Base-by-base conservation (phyloP, 495 filamentous ascomycete species). In the Hyphodiscus hymeniophilus region DNA sequence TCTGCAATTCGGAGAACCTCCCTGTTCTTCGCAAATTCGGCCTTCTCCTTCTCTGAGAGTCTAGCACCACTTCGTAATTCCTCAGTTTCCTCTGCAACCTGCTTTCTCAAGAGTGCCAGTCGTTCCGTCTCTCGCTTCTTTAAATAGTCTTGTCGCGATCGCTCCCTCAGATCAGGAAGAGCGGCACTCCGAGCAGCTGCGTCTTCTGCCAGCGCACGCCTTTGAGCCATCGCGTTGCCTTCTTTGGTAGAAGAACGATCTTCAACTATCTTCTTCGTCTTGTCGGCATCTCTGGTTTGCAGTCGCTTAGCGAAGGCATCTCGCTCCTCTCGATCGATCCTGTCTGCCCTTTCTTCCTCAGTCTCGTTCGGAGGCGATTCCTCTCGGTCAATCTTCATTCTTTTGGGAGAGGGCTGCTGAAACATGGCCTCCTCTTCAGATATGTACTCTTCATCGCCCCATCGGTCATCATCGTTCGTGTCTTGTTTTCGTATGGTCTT, bases 71-170 rank as follows among this genome's bases (percentile, higher is more conserved):
- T 84, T 33, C 82, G 72, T 53, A 94, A 65, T 62, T 97, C 94
- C 16, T 80, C 79, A 6, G 82, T 77, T 59, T 98, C 92, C 54
- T 97, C 92, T 1, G 76, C 77, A n/a, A 98, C 90, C 59, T 98
- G 91, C 58, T 85, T 87, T 16, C 90, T 80, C 28, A 97, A 65
- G 12, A 97, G 69, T 0, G 85, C 87, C 20, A 98, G 66, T 52
- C 84, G 77, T 69, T 96, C 88, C 0, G 82, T 72, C 60, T 96
- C 90, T 31, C 92, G 72, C 69, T 97, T 98, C 66, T 87, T 86
- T 22, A 98, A 70, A 60, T 98, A 98, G 54, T 92, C 84, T 60
- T 96, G 89, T 39, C 92, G 78, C 6, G 89, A 94, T 24, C 87
- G 74, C 56, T 92, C 70, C 11, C 92, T 72, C 7, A 95, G 65